Conservation (phyloP, 441 rosid species). For the Geranium incanum region DNA sequence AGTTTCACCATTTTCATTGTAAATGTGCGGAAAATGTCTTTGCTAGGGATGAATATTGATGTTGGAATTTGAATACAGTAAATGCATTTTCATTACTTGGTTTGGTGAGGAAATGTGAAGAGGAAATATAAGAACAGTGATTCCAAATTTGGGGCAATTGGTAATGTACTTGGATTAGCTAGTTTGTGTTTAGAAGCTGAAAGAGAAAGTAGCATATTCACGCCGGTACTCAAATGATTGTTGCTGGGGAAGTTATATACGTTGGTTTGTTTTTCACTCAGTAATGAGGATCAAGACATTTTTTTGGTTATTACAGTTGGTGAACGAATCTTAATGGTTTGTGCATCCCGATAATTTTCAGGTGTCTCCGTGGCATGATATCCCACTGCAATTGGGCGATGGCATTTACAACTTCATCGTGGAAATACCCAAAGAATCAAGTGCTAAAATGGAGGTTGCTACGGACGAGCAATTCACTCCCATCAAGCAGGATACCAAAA, state of each 20-base stretch:
- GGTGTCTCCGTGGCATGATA: conserved; percentile 97
- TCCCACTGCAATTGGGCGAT: conserved; percentile 77
- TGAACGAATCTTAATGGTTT: neutral
- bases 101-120: neutral
- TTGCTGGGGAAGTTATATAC: neutral
- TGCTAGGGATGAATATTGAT: too few species aligned
- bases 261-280: neutral
- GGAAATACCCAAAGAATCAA: conserved; percentile 88
- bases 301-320: neutral
- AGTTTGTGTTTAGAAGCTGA: neutral
- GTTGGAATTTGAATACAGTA: neutral
- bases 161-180: neutral
- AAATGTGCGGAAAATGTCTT: neutral
- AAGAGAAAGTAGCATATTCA: neutral
- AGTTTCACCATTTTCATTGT: neutral
- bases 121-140: neutral
- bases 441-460: conserved; percentile 97
- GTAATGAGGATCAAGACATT: neutral
- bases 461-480: conserved; percentile 90
- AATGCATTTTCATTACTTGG: conserved; percentile 5
- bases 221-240: neutral
- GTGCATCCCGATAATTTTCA: conserved; percentile 18
- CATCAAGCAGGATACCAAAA: conserved; percentile 91
- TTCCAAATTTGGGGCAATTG: neutral
- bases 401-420: conserved; percentile 76